A percentile compares a stretch with the other conserved stretches of the same genome.
phyloP scores from a whole-genome alignment of 1,284 basidiomycete species.

The Calocybe gambosa region DNA sequence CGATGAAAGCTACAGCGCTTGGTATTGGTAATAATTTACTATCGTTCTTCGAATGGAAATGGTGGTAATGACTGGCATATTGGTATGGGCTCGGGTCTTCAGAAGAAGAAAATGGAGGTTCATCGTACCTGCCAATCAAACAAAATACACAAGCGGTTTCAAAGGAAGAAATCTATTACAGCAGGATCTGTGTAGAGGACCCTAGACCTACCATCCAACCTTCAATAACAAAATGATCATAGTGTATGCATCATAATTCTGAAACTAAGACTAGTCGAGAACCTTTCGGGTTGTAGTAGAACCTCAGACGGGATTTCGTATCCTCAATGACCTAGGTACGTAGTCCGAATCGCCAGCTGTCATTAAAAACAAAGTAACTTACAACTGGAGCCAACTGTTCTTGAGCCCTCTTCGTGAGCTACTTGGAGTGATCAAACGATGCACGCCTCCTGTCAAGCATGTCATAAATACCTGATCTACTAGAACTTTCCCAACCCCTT shows the following conservation, averaged over 20 bases:
- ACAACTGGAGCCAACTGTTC: neutral
- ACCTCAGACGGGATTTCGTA: conserved; percentile 8
- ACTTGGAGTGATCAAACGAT: neutral
- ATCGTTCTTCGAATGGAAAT: conserved; percentile 4
- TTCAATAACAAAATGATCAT: neutral
- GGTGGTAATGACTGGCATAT: conserved; percentile 7
- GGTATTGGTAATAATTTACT: conserved; percentile 8
- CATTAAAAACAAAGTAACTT: neutral
- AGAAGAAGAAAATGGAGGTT: neutral
- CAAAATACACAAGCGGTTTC: conserved; percentile 2
- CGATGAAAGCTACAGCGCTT: too few relatives aligned
- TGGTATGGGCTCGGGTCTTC: neutral
- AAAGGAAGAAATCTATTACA: conserved; percentile 10
- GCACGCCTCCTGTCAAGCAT: neutral
- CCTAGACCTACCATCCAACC: conserved; percentile 6
- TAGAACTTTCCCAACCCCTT: conserved; percentile 14
- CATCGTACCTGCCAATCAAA: conserved; percentile 5
- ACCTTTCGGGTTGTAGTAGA: conserved; percentile 9
- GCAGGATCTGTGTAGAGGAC: conserved; percentile 6
- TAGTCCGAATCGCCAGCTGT: neutral
- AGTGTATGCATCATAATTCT: neutral
- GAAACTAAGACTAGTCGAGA: conserved; percentile 17
- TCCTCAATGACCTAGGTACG: neutral
- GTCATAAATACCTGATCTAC: conserved; percentile 17
- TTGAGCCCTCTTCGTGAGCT: conserved; percentile 4